Evolutionary conservation across 176 grass and related monocot genomes (phyloP).

Genomic region (Musa itinerans): DNA sequence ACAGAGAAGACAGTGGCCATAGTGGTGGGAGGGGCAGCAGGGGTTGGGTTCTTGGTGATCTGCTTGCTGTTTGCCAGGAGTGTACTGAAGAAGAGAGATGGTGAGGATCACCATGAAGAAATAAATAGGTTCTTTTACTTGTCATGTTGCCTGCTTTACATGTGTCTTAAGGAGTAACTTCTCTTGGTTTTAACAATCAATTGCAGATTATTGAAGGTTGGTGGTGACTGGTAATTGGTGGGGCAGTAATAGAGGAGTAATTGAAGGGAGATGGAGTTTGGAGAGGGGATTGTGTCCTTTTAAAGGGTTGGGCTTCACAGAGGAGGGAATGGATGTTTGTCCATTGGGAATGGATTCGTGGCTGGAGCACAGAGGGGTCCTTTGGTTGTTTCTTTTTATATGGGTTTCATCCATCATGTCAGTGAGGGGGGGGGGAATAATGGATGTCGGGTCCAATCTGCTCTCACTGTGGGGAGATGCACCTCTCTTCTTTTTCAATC

Average conservation of each 20-base stretch:
- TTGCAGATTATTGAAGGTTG: conserved; percentile 68
- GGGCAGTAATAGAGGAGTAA: neutral
- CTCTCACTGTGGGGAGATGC: neutral
- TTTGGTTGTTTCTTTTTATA: conserved; percentile 2
- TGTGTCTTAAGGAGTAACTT: neutral
- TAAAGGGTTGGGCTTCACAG: neutral
- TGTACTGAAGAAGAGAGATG: conserved; percentile 80
- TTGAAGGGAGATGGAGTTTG: conserved; percentile 54
- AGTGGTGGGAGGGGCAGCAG: conserved; percentile 81
- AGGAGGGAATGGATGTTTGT: conserved; percentile 36
- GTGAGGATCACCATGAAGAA: conserved; percentile 33
- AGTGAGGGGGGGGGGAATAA: neutral
- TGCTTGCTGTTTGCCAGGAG: conserved; percentile 87
- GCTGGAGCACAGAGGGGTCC: conserved; percentile 42
- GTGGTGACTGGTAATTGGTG: conserved; percentile 24
- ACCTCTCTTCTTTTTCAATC: neutral
- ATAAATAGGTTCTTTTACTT: conserved; percentile 5
- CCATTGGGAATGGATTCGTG: conserved; percentile 47
- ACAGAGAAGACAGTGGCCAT: conserved; percentile 95
- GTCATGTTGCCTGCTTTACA: conserved; percentile 19
- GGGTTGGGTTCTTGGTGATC: conserved; percentile 78
- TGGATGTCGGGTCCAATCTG: neutral
- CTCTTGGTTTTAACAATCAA: conserved; percentile 11
- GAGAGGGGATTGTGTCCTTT: neutral
- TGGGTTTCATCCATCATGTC: neutral